Conservation (phyloP, 2,329 filamentous ascomycete species). For the Hypoxylon sp. region DNA sequence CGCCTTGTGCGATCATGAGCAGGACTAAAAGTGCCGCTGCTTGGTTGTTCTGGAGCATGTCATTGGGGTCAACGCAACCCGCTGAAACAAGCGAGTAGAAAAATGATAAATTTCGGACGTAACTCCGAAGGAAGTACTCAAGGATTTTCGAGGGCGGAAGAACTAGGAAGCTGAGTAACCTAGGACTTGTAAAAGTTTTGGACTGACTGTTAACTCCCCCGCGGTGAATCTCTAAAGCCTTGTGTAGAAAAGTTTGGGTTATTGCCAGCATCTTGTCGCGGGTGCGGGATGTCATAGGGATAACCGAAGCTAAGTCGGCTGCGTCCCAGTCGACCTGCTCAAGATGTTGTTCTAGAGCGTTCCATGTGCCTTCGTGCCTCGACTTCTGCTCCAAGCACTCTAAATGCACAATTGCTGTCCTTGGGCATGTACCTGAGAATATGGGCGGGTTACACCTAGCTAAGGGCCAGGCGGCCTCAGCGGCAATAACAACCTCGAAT, state of each 20-base stretch:
- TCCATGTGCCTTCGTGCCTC: conserved; percentile 64
- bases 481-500: conserved; percentile 63
- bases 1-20: conserved; percentile 80
- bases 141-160: conserved; percentile 76
- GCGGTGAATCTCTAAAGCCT: conserved; percentile 77
- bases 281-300: conserved; percentile 64
- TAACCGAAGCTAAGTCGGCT: conserved; percentile 59
- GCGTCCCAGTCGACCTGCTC: conserved; percentile 57
- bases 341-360: conserved; percentile 60
- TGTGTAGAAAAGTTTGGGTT: conserved; percentile 78
- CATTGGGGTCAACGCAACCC: conserved; percentile 75
- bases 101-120: conserved; percentile 75
- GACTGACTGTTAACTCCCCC: conserved; percentile 61
- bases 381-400: conserved; percentile 66
- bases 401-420: conserved; percentile 66
- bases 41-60: conserved; percentile 76
- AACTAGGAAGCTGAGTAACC: conserved; percentile 73
- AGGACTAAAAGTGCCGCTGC: conserved; percentile 76
- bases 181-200: conserved; percentile 62
- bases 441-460: conserved; percentile 65
- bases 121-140: conserved; percentile 76
- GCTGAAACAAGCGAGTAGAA: conserved; percentile 75
- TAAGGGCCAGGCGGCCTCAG: conserved; percentile 66
- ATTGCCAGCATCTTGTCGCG: conserved; percentile 80
- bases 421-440: conserved; percentile 62